Evolutionary conservation across 2,329 filamentous ascomycete genomes (phyloP).

Genomic region (Colletotrichum acutatum): DNA sequence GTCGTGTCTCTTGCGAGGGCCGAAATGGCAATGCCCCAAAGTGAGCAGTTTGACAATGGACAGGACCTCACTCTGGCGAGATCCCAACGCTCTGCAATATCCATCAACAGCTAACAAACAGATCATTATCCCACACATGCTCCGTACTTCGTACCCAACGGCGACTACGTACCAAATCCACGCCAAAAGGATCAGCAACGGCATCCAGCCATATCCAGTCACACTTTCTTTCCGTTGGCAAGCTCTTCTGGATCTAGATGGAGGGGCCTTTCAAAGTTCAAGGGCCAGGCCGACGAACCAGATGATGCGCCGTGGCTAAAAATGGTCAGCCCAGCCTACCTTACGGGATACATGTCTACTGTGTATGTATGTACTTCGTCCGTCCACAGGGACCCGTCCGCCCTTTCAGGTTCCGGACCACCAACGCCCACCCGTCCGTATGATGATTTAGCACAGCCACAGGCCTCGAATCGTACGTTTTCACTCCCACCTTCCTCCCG

Average conservation of each 20-base stretch:
- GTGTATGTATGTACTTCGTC: not conserved
- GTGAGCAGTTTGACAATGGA: constrained; percentile 3
- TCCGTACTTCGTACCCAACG: not conserved
- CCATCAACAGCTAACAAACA: constrained; percentile 30
- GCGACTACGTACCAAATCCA: not conserved
- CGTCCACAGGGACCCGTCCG: not conserved
- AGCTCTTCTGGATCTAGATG: constrained; percentile 18
- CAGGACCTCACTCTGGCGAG: constrained; percentile 8
- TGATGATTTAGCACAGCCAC: constrained; percentile 39
- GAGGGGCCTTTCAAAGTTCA: not conserved
- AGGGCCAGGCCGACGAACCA: not conserved
- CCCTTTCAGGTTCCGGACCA: constrained; percentile 17
- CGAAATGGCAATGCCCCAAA: not conserved
- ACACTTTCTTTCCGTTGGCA: not conserved
- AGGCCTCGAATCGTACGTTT: constrained; percentile 34
- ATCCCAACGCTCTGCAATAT: not conserved
- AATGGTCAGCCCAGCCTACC: not conserved
- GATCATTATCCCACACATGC: not conserved
- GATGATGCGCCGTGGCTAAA: not conserved
- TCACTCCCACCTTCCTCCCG: constrained; percentile 20
- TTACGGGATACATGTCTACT: not conserved
- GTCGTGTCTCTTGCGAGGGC: not conserved
- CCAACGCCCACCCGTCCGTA: constrained; percentile 24
- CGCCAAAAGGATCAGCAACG: not conserved
- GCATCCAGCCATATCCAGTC: not conserved